Conservation (phyloP, 2,329 filamentous ascomycete genomes). For the Aspergillus pseudoviridinutans region DNA sequence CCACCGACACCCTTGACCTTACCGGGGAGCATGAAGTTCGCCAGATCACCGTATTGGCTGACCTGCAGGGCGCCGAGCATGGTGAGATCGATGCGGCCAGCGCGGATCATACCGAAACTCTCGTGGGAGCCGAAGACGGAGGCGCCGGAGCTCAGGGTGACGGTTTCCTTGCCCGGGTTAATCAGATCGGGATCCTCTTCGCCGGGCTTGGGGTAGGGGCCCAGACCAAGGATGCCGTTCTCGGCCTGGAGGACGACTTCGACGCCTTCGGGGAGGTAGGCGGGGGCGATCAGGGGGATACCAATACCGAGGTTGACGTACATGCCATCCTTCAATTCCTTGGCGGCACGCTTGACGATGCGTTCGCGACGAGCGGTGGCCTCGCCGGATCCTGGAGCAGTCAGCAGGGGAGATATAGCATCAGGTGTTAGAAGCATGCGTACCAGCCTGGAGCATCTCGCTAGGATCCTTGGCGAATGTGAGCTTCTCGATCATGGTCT, state of each 20-base stretch:
- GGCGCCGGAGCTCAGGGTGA: conserved; percentile 71
- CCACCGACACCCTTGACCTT: conserved; percentile 84
- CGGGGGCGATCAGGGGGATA: conserved; percentile 77
- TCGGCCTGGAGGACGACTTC: conserved; percentile 82
- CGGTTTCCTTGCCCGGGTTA: conserved; percentile 86
- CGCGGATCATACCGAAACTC: conserved; percentile 83
- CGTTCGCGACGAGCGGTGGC: conserved; percentile 71
- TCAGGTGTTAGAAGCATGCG: conserved; percentile 37
- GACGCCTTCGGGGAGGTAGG: conserved; percentile 63
- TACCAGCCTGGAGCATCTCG: conserved; percentile 48
- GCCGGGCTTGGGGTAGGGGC: conserved; percentile 67
- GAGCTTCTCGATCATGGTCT: conserved; percentile 74
- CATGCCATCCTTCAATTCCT: conserved; percentile 84
- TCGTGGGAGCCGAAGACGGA: conserved; percentile 75
- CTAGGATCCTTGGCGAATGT: conserved; percentile 66
- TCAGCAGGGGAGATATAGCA: neutral
- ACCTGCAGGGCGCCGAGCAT: conserved; percentile 83
- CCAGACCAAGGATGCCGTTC: conserved; percentile 81
- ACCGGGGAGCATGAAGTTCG: conserved; percentile 87
- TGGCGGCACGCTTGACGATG: conserved; percentile 73
- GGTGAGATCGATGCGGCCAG: conserved; percentile 77
- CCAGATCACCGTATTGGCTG: conserved; percentile 71
- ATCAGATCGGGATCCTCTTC: conserved; percentile 73
- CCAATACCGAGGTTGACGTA: conserved; percentile 84
- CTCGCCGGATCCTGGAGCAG: conserved; percentile 45